Percentiles rank a stretch among this genome's conserved stretches.
phyloP scores from a whole-genome alignment of 2,329 filamentous ascomycete genomes.

The Salinomyces thailandicus region DNA sequence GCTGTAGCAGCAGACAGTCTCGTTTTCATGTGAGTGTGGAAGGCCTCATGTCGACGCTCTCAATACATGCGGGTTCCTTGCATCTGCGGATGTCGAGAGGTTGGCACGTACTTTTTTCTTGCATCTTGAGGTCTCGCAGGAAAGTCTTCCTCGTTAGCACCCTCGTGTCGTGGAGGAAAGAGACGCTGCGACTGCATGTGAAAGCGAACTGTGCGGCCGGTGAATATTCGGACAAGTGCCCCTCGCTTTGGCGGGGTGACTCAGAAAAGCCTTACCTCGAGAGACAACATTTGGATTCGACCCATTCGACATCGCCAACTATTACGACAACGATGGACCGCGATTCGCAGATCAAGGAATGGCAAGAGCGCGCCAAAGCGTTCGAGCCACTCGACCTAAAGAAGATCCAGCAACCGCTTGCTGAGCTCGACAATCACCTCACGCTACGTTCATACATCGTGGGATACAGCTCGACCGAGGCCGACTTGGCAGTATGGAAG shows the following conservation, averaged over 20 bases:
- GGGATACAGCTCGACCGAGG: constrained; percentile 65
- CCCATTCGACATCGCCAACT: neutral
- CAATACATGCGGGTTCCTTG: no score
- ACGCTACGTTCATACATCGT: constrained; percentile 77
- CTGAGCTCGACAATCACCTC: constrained; percentile 75
- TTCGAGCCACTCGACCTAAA: constrained; percentile 64
- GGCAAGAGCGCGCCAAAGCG: constrained; percentile 44
- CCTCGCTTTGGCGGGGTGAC: neutral
- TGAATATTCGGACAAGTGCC: no score
- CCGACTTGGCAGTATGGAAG: constrained; percentile 75
- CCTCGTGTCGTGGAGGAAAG: no score
- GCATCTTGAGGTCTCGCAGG: no score
- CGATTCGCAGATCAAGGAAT: constrained; percentile 36
- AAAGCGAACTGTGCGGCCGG: no score
- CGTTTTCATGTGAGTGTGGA: no score
- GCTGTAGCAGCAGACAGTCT: no score
- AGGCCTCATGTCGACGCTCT: no score
- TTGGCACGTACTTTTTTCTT: no score
- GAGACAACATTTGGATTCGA: neutral
- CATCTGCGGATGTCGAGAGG: no score
- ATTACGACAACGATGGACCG: constrained; percentile 10
- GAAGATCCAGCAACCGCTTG: constrained; percentile 60
- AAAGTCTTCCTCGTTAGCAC: no score
- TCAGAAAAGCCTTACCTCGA: neutral
- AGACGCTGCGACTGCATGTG: no score